Conservation (phyloP, 192 early-diverging fungal species). For the Entophlyctis luteolus region DNA sequence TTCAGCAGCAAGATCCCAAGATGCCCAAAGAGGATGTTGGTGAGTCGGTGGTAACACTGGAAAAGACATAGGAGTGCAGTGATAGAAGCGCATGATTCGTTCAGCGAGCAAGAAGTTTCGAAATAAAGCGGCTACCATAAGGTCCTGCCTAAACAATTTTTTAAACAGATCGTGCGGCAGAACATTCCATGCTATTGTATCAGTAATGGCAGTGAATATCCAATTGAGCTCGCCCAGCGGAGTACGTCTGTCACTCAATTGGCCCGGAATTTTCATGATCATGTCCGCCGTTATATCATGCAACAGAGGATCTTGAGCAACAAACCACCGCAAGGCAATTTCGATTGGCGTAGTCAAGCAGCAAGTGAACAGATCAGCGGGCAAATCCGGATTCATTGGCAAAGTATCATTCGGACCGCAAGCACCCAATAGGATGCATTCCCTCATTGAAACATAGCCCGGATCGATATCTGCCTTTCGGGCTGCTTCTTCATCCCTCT, state of each 20-base stretch:
- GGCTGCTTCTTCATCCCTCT: slow-evolving; percentile 68
- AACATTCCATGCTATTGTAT: slow-evolving; percentile 97
- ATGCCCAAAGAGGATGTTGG: slow-evolving; percentile 94
- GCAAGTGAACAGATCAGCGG: slow-evolving; percentile 94
- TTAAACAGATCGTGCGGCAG: slow-evolving; percentile 85
- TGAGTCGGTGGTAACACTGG: slow-evolving; percentile 85
- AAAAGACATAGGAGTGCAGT: slow-evolving; percentile 84
- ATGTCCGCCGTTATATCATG: slow-evolving; percentile 76
- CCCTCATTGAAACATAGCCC: slow-evolving; percentile 46
- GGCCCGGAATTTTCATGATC: slow-evolving; percentile 81
- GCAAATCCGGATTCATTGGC: slow-evolving; percentile 89
- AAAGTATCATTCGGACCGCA: slow-evolving; percentile 78
- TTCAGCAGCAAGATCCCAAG: slow-evolving; percentile 93
- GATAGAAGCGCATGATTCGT: slow-evolving; percentile 91
- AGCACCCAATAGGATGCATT: slow-evolving; percentile 93
- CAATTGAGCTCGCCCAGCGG: slow-evolving; percentile 97
- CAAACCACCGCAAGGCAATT: slow-evolving; percentile 88
- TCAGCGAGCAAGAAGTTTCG: slow-evolving; percentile 94
- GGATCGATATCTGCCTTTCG: slow-evolving; percentile 5
- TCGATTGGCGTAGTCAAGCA: slow-evolving; percentile 95
- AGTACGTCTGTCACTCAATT: slow-evolving; percentile 83
- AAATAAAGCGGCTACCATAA: slow-evolving; percentile 86
- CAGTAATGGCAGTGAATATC: slow-evolving; percentile 98
- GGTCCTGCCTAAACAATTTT: slow-evolving; percentile 86
- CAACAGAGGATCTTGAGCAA: slow-evolving; percentile 76